Conservation (phyloP, 108 stramenopile genomes). For the Craspedostauros australis region DNA sequence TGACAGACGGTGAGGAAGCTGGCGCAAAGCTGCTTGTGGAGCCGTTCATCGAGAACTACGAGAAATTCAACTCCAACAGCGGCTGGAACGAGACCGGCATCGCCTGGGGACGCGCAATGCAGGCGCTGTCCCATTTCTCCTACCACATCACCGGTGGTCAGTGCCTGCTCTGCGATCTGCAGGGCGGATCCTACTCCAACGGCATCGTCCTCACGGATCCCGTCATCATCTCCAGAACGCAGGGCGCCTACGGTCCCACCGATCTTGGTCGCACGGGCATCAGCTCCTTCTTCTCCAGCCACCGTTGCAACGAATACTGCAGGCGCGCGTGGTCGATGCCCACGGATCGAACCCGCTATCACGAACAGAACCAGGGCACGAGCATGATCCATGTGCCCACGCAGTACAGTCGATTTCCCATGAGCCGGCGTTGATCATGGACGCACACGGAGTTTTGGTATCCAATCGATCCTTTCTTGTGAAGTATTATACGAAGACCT, state of each 20-base stretch:
- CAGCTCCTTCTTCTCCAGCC: constrained; percentile 67
- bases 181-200: constrained; percentile 44
- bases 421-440: too few relatives aligned
- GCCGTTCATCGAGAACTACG: constrained; percentile 60
- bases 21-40: constrained; percentile 55
- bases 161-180: constrained; percentile 70
- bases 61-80: constrained; percentile 62
- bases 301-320: constrained; percentile 62
- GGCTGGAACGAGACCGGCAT: constrained; percentile 51
- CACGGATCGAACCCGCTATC: too few relatives aligned
- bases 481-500: too few relatives aligned
- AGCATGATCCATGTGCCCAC: too few relatives aligned
- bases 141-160: constrained; percentile 57
- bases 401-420: too few relatives aligned
- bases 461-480: too few relatives aligned
- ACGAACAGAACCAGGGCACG: too few relatives aligned
- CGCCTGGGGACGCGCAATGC: constrained; percentile 39
- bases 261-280: constrained; percentile 74
- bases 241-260: constrained; percentile 43
- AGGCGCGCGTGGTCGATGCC: constrained; percentile 33
- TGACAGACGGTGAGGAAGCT: too few relatives aligned
- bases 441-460: too few relatives aligned
- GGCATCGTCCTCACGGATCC: constrained; percentile 56
- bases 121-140: constrained; percentile 70
- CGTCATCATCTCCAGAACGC: constrained; percentile 44